Conservation (phyloP, 345 rosid genomes). For the Acer negundo region DNA sequence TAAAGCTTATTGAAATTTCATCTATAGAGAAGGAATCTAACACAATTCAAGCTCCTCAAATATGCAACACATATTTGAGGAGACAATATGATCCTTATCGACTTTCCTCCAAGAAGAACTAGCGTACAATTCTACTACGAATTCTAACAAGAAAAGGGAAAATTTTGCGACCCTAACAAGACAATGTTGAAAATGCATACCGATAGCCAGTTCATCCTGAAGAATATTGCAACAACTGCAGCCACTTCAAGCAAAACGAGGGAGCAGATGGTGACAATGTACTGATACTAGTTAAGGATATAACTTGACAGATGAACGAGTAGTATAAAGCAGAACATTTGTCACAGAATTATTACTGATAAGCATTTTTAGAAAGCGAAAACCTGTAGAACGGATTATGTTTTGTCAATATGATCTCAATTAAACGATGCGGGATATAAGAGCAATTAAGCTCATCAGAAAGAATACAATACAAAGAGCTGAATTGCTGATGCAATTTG, state of each 20-base stretch:
- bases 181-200: slow-evolving; percentile 32
- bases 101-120: not conserved
- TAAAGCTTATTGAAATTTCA: not conserved
- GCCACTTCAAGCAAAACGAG: slow-evolving; percentile 42
- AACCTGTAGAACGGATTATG: not conserved
- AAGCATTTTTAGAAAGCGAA: not conserved
- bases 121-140: not conserved
- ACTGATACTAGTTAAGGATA: slow-evolving; percentile 42
- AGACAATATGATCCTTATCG: not conserved
- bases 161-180: not conserved
- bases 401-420: not conserved
- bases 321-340: not conserved
- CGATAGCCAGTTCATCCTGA: slow-evolving; percentile 45
- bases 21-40: not conserved
- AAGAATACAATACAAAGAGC: slow-evolving; percentile 54
- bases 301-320: slow-evolving; percentile 8
- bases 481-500: slow-evolving; percentile 36
- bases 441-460: not conserved
- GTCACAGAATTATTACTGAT: not conserved
- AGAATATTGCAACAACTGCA: slow-evolving; percentile 41
- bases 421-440: not conserved
- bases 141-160: not conserved
- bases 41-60: not conserved
- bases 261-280: slow-evolving; percentile 37
- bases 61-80: not conserved